Evolutionary conservation across 176 grass and related monocot species (phyloP), one percentile per base, ranked within the genome.

Genomic region (Oropetium thomaeum): DNA sequence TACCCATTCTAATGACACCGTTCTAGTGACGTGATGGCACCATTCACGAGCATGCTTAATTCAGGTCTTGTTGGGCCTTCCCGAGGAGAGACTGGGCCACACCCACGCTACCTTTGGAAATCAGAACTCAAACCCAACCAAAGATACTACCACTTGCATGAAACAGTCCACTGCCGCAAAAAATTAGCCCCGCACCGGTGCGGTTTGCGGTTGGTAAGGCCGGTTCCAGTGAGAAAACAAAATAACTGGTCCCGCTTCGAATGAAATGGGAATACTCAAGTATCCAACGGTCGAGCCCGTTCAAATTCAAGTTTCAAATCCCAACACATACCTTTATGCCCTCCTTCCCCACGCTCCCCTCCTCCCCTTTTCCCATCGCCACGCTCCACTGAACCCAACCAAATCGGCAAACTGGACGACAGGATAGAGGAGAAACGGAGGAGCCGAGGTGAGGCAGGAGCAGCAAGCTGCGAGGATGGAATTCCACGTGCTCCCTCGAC

Each of bases 401-500:
- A 62, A 42, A 47, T 35, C 40, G 1, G 26, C 27, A 62, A 42
- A 47, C 29, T 31, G 1, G 26, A 67, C 4, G 53, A 17, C 48
- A 58, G 41, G 34, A 34, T 44, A 58, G 61, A 43, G 71, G 35
- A 38, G 9, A 23, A 5, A 38, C 49, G 76, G 27, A 62, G 16
- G 9, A 38, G 15, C 28, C 57, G 44, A 42, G 6, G 71, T 74
- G 55, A 32, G 5, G 31, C 39, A 32, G 71, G 42, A 49, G 14
- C 19, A 5, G 25, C 23, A 15, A 11, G 28, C 22, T 20, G 76
- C 17, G 26, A 62, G 11, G 22, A 97, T 97, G 94, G 88, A 97
- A 78, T 89, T 97, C 81, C 74, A 76, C 48, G 81, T 65, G 66
- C 83, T 97, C 1, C 78, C 73, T 1, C 87, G 90, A 65, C 85